Conservation (phyloP, 2,329 filamentous ascomycete genomes). For the Falciphora oryzae region DNA sequence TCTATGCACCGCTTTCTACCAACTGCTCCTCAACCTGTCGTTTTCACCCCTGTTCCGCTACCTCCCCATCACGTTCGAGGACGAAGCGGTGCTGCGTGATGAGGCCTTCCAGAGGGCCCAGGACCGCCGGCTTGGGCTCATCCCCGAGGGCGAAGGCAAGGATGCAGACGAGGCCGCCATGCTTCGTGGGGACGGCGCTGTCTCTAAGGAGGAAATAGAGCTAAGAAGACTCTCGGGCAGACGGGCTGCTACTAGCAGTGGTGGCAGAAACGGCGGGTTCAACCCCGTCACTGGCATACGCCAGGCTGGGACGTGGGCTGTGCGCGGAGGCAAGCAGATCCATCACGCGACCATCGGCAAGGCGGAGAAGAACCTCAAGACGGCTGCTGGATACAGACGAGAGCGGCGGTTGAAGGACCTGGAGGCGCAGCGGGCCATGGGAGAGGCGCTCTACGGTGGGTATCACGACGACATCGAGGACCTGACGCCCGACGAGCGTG, state of each 20-base stretch:
- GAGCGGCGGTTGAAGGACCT: constrained; percentile 53
- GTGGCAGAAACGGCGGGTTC: constrained; percentile 24
- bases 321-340: constrained; percentile 42
- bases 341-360: constrained; percentile 38
- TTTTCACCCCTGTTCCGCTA: constrained; percentile 85
- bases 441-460: constrained; percentile 77
- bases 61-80: constrained; percentile 89
- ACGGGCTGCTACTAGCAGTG: constrained; percentile 11
- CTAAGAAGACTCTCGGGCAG: constrained; percentile 24
- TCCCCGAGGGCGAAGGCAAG: constrained; percentile 38
- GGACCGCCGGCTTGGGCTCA: constrained; percentile 59
- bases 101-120: constrained; percentile 80
- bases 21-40: constrained; percentile 72
- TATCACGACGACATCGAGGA: constrained; percentile 94
- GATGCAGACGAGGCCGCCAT: constrained; percentile 30
- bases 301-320: constrained; percentile 42
- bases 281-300: constrained; percentile 41
- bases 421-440: constrained; percentile 67
- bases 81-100: constrained; percentile 88
- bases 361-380: constrained; percentile 33
- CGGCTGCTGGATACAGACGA: constrained; percentile 42
- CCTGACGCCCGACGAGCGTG: constrained; percentile 81
- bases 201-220: constrained; percentile 27
- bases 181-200: constrained; percentile 21
- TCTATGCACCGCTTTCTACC: constrained; percentile 68